phyloP scores from a whole-genome alignment of 1,284 basidiomycete genomes.

The Leccinum holopus region DNA sequence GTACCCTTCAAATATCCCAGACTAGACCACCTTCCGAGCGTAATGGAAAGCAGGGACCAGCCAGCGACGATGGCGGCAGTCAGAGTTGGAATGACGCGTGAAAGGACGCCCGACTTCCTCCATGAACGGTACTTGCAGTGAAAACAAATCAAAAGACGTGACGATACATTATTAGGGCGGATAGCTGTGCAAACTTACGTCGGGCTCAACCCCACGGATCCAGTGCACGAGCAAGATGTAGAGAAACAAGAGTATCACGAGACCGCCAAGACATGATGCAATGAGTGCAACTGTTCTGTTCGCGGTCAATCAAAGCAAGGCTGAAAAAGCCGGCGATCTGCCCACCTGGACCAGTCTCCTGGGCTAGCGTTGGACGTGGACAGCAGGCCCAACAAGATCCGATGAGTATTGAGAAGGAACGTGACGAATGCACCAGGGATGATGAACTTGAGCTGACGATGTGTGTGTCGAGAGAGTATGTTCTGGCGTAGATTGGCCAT shows the following conservation, averaged over 20 bases:
- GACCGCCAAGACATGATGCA: conserved; percentile 50
- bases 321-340: conserved; percentile 19
- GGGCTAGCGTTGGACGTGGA: conserved; percentile 27
- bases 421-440: conserved; percentile 63
- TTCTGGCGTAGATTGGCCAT: conserved; percentile 20
- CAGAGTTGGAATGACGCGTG: conserved; percentile 59
- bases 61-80: conserved; percentile 68
- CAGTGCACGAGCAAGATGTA: conserved; percentile 66
- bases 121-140: conserved; percentile 57
- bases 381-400: conserved; percentile 48
- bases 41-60: conserved; percentile 60
- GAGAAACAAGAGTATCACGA: conserved; percentile 66
- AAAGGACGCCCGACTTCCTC: conserved; percentile 59
- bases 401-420: conserved; percentile 56
- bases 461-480: conserved; percentile 46
- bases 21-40: conserved; percentile 61
- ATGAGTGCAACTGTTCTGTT: conserved; percentile 50
- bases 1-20: conserved; percentile 62
- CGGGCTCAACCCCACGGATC: conserved; percentile 60
- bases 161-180: not conserved
- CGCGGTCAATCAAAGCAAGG: conserved; percentile 6
- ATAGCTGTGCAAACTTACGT: conserved; percentile 48
- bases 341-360: conserved; percentile 54
- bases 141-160: not conserved
- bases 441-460: conserved; percentile 70